These are phyloP conservation scores for Arthrinium phaeospermum DNA, from an alignment of 2,329 filamentous ascomycete genomes.

Conservation along the genomic window DNA sequence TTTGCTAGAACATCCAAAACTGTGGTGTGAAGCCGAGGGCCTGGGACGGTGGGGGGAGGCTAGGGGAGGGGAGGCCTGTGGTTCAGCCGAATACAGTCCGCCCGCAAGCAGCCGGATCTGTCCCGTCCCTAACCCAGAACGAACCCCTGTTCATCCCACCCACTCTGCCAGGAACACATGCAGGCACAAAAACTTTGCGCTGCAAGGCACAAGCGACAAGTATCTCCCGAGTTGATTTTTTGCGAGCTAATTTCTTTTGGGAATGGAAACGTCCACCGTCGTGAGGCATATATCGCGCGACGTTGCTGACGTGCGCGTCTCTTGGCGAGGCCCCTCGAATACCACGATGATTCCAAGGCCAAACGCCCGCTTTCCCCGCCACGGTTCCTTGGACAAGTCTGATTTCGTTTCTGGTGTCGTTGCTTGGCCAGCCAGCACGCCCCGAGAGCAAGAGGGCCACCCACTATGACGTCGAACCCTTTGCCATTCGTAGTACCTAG, in stretches of 20 bases:
- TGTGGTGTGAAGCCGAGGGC: slow-evolving; percentile 11
- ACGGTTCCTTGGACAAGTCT: background rate
- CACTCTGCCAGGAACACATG: background rate
- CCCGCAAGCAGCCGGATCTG: slow-evolving; percentile 1
- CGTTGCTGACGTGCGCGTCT: slow-evolving; percentile 6
- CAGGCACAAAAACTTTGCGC: slow-evolving; percentile 16
- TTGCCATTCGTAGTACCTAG: background rate
- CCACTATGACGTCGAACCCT: slow-evolving; percentile 1
- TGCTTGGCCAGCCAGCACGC: background rate
- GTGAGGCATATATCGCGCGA: slow-evolving; percentile 11
- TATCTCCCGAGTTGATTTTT: background rate
- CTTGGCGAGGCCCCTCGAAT: background rate
- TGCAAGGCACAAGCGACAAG: slow-evolving; percentile 2
- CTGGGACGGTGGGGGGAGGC: background rate
- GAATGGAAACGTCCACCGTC: background rate
- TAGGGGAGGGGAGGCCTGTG: background rate
- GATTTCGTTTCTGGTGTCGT: background rate
- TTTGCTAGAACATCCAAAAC: slow-evolving; percentile 3
- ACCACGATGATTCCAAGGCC: background rate
- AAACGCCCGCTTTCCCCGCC: background rate
- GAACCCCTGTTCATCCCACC: background rate
- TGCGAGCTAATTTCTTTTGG: background rate
- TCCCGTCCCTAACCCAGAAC: background rate
- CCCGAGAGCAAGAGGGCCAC: background rate
- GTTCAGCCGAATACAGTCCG: slow-evolving; percentile 3